A percentile compares a stretch with the other conserved stretches of the same genome.
Conservation (phyloP, 257 asterid genomes). For the Solanum chaucha region DNA sequence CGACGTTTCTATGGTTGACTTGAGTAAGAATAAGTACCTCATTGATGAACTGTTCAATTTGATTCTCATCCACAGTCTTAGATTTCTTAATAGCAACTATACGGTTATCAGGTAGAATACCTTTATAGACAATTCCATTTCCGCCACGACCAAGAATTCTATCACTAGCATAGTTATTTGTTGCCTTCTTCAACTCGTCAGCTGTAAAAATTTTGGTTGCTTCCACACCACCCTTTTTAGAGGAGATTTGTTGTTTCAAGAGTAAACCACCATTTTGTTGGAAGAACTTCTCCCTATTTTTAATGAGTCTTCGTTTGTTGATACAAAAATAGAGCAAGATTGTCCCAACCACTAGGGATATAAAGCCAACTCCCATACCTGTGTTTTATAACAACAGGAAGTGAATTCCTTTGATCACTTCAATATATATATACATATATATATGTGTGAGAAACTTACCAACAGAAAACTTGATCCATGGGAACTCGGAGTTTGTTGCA, state of each 20-base stretch:
- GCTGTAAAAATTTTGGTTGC: slow-evolving; percentile 20
- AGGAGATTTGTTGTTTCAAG: slow-evolving; percentile 22
- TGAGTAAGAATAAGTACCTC: slow-evolving; percentile 51
- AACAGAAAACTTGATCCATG: slow-evolving; percentile 26
- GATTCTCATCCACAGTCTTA: slow-evolving; percentile 27
- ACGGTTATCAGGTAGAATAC: slow-evolving; percentile 14
- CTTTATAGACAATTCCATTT: slow-evolving; percentile 37
- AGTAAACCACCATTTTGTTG: slow-evolving; percentile 46
- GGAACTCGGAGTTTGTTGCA: slow-evolving; percentile 35
- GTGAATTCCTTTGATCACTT: neutral
- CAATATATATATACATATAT: neutral
- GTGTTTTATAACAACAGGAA: neutral
- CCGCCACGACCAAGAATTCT: slow-evolving; percentile 47
- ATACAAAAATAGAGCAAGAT: neutral
- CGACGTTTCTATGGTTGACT: slow-evolving; percentile 47
- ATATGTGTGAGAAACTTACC: slow-evolving; percentile 8
- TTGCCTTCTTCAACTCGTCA: slow-evolving; percentile 25
- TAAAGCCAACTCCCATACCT: neutral
- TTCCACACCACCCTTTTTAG: slow-evolving; percentile 1
- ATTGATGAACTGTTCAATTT: slow-evolving; percentile 54
- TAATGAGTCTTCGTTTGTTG: neutral
- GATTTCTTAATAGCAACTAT: slow-evolving; percentile 49
- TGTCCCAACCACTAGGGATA: neutral
- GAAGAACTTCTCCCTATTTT: slow-evolving; percentile 26
- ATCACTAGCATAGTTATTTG: slow-evolving; percentile 33